Evolutionary conservation across 2,329 filamentous ascomycete genomes (phyloP), one percentile per base, ranked within the genome.

Genomic region (Aspergillus awamori): DNA sequence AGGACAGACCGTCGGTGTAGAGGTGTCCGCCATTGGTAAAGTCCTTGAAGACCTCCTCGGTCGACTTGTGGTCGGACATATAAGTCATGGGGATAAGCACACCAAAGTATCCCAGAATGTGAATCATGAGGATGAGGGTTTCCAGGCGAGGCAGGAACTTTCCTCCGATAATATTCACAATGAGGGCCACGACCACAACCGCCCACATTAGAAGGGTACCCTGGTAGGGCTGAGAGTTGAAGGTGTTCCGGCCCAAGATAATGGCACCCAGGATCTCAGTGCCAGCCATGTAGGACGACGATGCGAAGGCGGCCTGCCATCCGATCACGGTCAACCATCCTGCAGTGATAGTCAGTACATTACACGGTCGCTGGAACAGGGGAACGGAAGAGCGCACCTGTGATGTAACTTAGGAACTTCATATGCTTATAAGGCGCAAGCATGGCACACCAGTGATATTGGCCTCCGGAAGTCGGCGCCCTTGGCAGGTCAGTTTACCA

Each of bases 41-140:
- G 1, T 76, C 70, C 3, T 78, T 78, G 60, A 85, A 83, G 0
- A 83, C 79, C 3, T 76, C 74, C 13, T 75, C 67, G 13, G 48
- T 39, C 2, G 60, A 59, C 48, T 77, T 75, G 10, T 73, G 72
- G 1, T 79, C 76, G 0, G 77, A 76, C 53, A 81, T 71, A 1
- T 77, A 72, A 62, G 78, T 74, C 4, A 84, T 69, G 0, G 80
- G 75, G n/a, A 84, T 79, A 8, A 85, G 69, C 56, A 84, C 80
- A 0, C 77, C 82, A 59, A 85, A 82, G 67, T 84, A 82, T 4
- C 82, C 83, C 15, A 81, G 68, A 15, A 84, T 72, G 57, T 85
- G 83, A 3, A 85, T 68, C 24, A 82, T 75, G 6, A 84, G 71
- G 17, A 83, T 74, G 10, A 81, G 65, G 1, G 80, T 78, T 67